Base-by-base conservation (phyloP, 176 grass and related monocot species). In the Avena eriantha region DNA sequence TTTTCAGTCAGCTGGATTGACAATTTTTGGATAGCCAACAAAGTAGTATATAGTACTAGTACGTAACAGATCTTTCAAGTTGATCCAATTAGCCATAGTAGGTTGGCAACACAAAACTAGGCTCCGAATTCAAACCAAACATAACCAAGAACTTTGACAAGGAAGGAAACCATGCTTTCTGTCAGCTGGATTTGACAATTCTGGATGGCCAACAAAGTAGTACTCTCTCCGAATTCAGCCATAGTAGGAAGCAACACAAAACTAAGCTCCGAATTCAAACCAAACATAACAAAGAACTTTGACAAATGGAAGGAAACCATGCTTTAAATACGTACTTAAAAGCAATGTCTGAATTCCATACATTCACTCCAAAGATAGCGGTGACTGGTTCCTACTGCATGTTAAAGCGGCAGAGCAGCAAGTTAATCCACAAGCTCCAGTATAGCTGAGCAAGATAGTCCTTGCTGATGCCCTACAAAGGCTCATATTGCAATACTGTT, bases 331-430 rank as follows among this genome's bases (percentile, higher is more conserved):
- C 0, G 50, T 78, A 68, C 22, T 34, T 4, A 18, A 18, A 7
- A 76, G 65, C 39, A 1, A 77, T 71, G 55, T 55, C 49, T 89
- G 58, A 34, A 75, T 73, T 75, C 10, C 82, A 85, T 81, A 81
- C 77, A 68, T 39, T 45, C 60, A 63, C 54, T 61, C 21, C 45
- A 84, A 36, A 73, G 46, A 29, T 74, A 89, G 46, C 73, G 73
- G 22, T 21, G 23, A 73, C 75, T 80, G 66, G 33, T 36, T 68
- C 65, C 23, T 76, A 81, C 15, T 36, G 43, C 81, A 85, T 78
- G 73, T 80, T 75, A 71, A 56, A 12, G 24, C 2, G 9, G 18
- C 53, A 58, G 11, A 34, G 23, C 24, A 55, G 60, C 21, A 60
- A 58, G 48, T 41, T 24, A 77, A 5, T 26, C 23, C 63, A 70